Conservation (phyloP, 2,329 filamentous ascomycete species). For the Sclerotinia sclerotiorum region DNA sequence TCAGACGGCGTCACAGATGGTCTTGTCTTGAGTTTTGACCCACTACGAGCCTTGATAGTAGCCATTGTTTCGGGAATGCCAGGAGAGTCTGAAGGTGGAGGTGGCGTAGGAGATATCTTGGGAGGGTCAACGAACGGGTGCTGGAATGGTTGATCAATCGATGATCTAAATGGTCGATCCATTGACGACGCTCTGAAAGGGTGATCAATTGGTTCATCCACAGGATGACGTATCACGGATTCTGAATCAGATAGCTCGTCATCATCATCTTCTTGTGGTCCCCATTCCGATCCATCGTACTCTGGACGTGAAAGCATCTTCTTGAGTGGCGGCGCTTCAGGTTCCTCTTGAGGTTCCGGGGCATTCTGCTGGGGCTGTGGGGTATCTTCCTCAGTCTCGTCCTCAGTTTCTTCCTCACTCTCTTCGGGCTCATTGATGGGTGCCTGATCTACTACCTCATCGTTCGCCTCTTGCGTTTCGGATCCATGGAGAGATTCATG, state of each 20-base stretch:
- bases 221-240: constrained; percentile 77
- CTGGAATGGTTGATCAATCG: constrained; percentile 14
- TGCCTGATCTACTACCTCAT: not conserved
- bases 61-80: constrained; percentile 78
- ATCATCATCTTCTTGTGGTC: constrained; percentile 52
- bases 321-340: constrained; percentile 36
- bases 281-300: constrained; percentile 64
- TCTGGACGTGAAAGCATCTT: constrained; percentile 55
- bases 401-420: not conserved
- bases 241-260: constrained; percentile 66
- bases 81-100: constrained; percentile 48
- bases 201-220: constrained; percentile 9
- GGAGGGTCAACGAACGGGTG: constrained; percentile 46
- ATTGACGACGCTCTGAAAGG: constrained; percentile 14
- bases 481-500: constrained; percentile 26
- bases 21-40: constrained; percentile 83
- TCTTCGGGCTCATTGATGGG: not conserved
- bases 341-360: constrained; percentile 18
- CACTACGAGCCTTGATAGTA: constrained; percentile 79
- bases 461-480: constrained; percentile 19
- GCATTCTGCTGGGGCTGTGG: not conserved
- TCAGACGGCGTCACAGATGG: constrained; percentile 87
- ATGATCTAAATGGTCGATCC: constrained; percentile 17
- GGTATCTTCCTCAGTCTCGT: constrained; percentile 8
- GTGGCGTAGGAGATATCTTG: constrained; percentile 25